Conservation (phyloP, 2,329 filamentous ascomycete species). For the Berkeleyomyces basicola region DNA sequence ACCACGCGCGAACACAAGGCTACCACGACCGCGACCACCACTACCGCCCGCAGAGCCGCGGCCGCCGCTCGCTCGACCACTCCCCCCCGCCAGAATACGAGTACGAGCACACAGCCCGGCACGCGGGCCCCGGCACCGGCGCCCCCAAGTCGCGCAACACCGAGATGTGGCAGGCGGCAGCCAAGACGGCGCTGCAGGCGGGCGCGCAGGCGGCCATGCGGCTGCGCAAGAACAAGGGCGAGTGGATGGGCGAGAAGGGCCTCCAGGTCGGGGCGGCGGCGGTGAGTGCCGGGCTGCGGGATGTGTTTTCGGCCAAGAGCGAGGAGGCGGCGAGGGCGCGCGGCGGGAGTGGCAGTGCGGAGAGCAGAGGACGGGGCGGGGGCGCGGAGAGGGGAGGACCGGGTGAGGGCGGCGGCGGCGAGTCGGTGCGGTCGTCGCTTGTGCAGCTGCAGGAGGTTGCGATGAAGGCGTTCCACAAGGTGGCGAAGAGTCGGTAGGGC, state of each 20-base stretch:
- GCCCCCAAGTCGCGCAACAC: slow-evolving; percentile 5
- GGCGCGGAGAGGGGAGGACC: too few species aligned
- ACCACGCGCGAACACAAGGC: slow-evolving; percentile 5
- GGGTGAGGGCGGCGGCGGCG: not conserved
- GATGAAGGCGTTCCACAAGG: slow-evolving; percentile 9
- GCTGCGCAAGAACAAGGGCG: slow-evolving; percentile 27
- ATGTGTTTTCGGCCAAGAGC: slow-evolving; percentile 22
- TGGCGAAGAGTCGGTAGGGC: not conserved
- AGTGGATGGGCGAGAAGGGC: slow-evolving; percentile 33
- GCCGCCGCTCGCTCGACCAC: not conserved
- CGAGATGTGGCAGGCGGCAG: slow-evolving; percentile 22
- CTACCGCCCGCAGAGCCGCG: too few species aligned
- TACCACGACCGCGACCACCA: not conserved
- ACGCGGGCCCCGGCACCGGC: not conserved
- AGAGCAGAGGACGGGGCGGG: too few species aligned
- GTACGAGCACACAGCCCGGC: not conserved
- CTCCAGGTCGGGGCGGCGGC: slow-evolving; percentile 33
- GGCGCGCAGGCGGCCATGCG: slow-evolving; percentile 33
- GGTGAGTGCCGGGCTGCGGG: slow-evolving; percentile 31
- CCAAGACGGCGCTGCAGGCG: slow-evolving; percentile 30
- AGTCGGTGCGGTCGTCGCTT: slow-evolving; percentile 4
- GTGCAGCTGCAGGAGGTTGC: slow-evolving; percentile 9
- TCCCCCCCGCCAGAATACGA: not conserved
- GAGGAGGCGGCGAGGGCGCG: slow-evolving; percentile 2
- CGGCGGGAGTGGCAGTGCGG: slow-evolving; percentile 6